These are phyloP conservation scores for Podospora comata DNA, from an alignment of 495 filamentous ascomycete genomes.

Conservation along the genomic window DNA sequence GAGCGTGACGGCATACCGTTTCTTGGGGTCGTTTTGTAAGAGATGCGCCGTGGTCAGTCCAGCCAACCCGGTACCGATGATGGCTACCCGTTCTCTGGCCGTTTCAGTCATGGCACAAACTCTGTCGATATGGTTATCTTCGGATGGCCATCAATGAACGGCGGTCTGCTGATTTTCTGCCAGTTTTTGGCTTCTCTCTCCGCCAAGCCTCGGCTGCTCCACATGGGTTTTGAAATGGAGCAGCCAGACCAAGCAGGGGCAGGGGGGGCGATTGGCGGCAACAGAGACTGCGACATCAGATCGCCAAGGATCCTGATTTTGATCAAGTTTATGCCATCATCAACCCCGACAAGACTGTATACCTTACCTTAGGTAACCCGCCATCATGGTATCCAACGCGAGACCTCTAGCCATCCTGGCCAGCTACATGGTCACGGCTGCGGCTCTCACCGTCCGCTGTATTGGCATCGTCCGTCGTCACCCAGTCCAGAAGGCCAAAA, in stretches of 20 bases:
- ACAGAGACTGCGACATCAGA: background rate
- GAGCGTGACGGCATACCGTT: constrained; percentile 47
- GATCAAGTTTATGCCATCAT: background rate
- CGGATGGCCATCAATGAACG: background rate
- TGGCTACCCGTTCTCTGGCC: constrained; percentile 27
- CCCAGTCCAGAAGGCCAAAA: background rate
- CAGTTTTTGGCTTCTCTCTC: background rate
- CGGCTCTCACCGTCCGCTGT: background rate
- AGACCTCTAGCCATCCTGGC: background rate
- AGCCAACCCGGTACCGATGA: constrained; percentile 56
- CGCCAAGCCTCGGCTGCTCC: background rate
- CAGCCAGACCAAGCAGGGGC: background rate
- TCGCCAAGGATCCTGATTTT: background rate
- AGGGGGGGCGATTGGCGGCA: background rate
- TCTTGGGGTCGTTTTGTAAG: constrained; percentile 41
- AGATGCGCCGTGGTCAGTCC: constrained; percentile 52
- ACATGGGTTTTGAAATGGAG: background rate
- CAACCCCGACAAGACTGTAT: background rate
- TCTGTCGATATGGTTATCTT: background rate
- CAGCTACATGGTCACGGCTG: background rate
- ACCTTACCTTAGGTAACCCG: too few relatives aligned
- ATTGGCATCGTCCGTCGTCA: background rate
- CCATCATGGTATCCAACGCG: background rate
- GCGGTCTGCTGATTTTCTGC: background rate
- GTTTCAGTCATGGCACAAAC: background rate